Base-by-base conservation (phyloP, 2,329 filamentous ascomycete genomes). In the Penicillium sclerotigenum region DNA sequence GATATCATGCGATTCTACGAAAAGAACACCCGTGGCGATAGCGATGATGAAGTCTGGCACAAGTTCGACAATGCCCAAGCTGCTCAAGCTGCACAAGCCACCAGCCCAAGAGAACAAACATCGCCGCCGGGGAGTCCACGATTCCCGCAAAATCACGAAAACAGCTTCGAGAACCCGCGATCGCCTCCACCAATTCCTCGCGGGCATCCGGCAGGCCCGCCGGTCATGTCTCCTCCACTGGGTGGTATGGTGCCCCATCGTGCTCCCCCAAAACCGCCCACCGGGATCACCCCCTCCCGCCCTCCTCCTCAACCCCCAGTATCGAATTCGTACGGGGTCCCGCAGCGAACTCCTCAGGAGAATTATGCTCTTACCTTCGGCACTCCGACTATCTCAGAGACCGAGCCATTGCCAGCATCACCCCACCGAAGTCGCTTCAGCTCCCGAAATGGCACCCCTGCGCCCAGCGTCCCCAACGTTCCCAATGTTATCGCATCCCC, bases 1-100 rank as follows among this genome's bases (percentile, higher is more conserved):
- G 90, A 97, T 73, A 94, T 99, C 67, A 87, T 99, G 75, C 90
- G 88, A 57, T 97, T 97, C 73, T 97, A 96, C 81, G 95, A 97
- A 74, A 93, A 96, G 77, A 96, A 91, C 62, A 88, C 90, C 26
- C 90, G 93, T 65, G 84, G 81, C 65, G 86, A 85, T 57, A 85
- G 86, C 59, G 91, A 97, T 71, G 90, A 96, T 69, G 89, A 90
- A 67, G 88, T 94, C 55, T 90, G 94, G 80, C 92, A 97, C 74
- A 99, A 99, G 74, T 97, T 99, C 73, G 91, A 95, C 68, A 87
- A 96, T 77, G 91, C 89, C 51, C 86, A 51, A 34, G 37, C 37
- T 26, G 37, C 48, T n/a, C 47, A 49, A 49, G 47, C 47, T 77
- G 91, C 89, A 50, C 86, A 87, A 45, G 57, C 36, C 42, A 52